Conservation (phyloP, 371 early-diverging fungal genomes). For the Smittium culicis region DNA sequence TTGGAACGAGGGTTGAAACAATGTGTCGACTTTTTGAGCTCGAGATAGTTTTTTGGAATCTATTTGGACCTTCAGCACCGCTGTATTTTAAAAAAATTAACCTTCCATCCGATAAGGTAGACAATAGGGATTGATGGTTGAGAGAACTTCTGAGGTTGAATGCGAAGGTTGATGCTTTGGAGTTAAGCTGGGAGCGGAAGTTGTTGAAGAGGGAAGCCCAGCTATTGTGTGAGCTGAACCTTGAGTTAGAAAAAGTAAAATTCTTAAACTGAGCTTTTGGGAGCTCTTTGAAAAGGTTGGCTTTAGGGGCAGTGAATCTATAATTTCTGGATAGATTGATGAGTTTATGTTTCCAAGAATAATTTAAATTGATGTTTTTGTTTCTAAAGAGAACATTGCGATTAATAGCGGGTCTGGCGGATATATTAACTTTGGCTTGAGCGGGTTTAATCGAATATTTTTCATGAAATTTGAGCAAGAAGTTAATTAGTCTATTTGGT, state of each 20-base stretch:
- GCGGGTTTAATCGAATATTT: not conserved
- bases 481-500: not conserved
- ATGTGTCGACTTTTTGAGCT: not conserved
- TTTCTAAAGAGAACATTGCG: not conserved
- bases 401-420: not conserved
- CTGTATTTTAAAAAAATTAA: not conserved
- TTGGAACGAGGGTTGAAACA: not conserved
- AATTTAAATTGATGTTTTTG: not conserved
- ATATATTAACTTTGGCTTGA: not conserved
- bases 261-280: not conserved
- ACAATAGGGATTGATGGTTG: not conserved
- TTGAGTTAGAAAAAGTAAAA: not conserved
- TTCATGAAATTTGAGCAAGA: not conserved
- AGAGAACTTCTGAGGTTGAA: not conserved
- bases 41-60: not conserved
- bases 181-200: not conserved
- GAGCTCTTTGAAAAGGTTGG: not conserved
- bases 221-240: not conserved
- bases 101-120: not conserved
- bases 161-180: not conserved
- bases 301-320: not conserved
- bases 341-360: not conserved
- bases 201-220: not conserved
- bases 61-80: not conserved
- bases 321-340: not conserved